Percentiles rank a stretch among this genome's conserved stretches.
Conservation (phyloP, 1,284 basidiomycete species). For the Kalmanozyma brasiliensis region DNA sequence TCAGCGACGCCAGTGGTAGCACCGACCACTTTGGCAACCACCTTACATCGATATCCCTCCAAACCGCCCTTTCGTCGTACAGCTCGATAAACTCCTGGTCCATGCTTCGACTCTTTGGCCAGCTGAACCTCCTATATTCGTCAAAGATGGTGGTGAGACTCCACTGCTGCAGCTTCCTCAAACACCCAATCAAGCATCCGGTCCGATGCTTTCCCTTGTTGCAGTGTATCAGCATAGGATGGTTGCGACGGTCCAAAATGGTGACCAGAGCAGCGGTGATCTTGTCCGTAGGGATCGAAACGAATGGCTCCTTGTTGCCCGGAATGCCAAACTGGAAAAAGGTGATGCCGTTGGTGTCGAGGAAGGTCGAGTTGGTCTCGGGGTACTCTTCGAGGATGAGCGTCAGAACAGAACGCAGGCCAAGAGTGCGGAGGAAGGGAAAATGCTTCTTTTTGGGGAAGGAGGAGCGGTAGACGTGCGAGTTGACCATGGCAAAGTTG, state of each 20-base stretch:
- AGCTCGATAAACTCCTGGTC: conserved; percentile 74
- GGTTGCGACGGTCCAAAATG: conserved; percentile 72
- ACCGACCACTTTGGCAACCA: conserved; percentile 49
- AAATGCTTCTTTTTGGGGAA: conserved; percentile 73
- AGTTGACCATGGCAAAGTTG: conserved; percentile 69
- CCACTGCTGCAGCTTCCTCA: conserved; percentile 72
- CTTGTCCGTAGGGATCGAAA: conserved; percentile 71
- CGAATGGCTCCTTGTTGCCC: conserved; percentile 71
- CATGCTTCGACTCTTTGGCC: conserved; percentile 71
- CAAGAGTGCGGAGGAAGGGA: conserved; percentile 71
- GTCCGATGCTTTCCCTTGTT: conserved; percentile 75
- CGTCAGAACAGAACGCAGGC: conserved; percentile 71
- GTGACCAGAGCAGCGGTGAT: conserved; percentile 72
- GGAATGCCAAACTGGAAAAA: conserved; percentile 73
- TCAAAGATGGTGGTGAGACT: conserved; percentile 72
- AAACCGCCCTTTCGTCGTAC: conserved; percentile 55
- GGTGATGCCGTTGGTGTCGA: conserved; percentile 69
- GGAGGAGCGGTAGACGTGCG: conserved; percentile 71
- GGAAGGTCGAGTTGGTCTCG: conserved; percentile 71
- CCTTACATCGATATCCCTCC: conserved; percentile 30
- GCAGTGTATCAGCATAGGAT: conserved; percentile 73
- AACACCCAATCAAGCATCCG: conserved; percentile 73
- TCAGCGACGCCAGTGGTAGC: conserved; percentile 20
- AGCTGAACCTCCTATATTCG: conserved; percentile 72
- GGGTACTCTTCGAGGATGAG: conserved; percentile 73